Percentiles rank a stretch among this genome's conserved stretches.
Conservation (phyloP, 2,329 filamentous ascomycete genomes). For the Stagonosporopsis chrysanthemi region DNA sequence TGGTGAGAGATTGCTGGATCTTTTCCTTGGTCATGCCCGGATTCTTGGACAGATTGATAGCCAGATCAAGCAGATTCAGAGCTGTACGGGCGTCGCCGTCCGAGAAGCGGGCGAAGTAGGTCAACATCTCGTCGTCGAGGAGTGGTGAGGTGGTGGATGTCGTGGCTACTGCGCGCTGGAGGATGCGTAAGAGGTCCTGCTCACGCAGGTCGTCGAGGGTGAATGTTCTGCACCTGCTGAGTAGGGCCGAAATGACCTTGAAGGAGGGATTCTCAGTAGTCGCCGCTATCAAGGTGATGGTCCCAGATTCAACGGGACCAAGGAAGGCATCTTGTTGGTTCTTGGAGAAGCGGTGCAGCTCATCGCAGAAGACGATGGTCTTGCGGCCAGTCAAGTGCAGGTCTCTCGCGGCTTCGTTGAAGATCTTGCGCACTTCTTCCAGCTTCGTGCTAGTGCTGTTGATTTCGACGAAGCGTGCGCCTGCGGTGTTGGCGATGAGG, state of each 20-base stretch:
- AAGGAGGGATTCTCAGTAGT: conserved; percentile 98
- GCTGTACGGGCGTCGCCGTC: conserved; percentile 94
- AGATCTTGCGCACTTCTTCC: conserved; percentile 90
- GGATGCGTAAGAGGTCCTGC: conserved; percentile 74
- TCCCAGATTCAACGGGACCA: conserved; percentile 87
- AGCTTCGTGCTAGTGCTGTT: conserved; percentile 91
- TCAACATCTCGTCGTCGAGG: conserved; percentile 77
- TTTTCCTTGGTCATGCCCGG: conserved; percentile 73
- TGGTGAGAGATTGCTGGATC: conserved; percentile 84
- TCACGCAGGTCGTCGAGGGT: conserved; percentile 78
- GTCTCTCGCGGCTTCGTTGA: conserved; percentile 83
- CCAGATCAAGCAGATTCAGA: conserved; percentile 89
- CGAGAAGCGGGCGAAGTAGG: conserved; percentile 83
- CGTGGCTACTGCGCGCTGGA: conserved; percentile 74
- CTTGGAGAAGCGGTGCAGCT: conserved; percentile 92
- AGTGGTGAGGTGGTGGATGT: conserved; percentile 66
- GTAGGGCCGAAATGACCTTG: conserved; percentile 84
- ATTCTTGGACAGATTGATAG: conserved; percentile 75
- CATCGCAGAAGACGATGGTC: conserved; percentile 97
- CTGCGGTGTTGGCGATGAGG: conserved; percentile 83
- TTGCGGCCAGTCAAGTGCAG: conserved; percentile 81
- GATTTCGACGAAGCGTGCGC: conserved; percentile 84
- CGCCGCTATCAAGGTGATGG: conserved; percentile 89
- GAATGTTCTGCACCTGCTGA: conserved; percentile 91
- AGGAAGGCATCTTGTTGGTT: conserved; percentile 94